Evolutionary conservation across 1,284 basidiomycete species (phyloP).

Genomic region (Megacollybia platyphylla): DNA sequence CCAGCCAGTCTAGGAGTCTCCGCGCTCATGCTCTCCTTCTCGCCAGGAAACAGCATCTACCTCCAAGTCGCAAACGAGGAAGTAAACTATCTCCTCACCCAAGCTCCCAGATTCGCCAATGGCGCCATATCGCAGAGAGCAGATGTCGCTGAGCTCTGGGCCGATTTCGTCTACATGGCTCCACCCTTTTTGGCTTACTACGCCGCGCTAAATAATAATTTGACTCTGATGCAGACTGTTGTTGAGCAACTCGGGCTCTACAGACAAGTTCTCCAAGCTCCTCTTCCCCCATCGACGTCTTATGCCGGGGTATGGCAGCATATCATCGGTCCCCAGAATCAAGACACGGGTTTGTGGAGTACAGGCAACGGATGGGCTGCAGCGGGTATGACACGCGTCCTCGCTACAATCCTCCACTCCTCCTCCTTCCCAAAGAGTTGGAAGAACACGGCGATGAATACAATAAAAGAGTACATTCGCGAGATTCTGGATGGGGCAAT

Average conservation of each 20-base stretch:
- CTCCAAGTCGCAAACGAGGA: constrained; percentile 17
- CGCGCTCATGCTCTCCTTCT: constrained; percentile 22
- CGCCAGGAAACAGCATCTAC: constrained; percentile 11
- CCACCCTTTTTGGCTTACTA: constrained; percentile 49
- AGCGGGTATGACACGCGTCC: constrained; percentile 28
- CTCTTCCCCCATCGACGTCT: constrained; percentile 10
- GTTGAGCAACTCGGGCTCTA: constrained; percentile 34
- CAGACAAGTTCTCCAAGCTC: constrained; percentile 28
- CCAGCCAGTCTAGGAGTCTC: constrained; percentile 29
- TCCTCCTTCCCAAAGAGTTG: constrained; percentile 13
- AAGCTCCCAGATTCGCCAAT: constrained; percentile 28
- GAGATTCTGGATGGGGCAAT: constrained; percentile 37
- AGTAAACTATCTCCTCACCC: constrained; percentile 20
- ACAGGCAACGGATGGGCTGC: constrained; percentile 28
- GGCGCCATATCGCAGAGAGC: constrained; percentile 40
- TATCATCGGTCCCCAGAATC: constrained; percentile 16
- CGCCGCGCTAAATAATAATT: constrained; percentile 28
- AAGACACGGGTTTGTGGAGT: constrained; percentile 26
- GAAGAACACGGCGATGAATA: constrained; percentile 14
- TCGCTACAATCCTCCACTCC: constrained; percentile 29
- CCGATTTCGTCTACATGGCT: constrained; percentile 50
- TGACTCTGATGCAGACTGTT: constrained; percentile 25
- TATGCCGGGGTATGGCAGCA: constrained; percentile 20
- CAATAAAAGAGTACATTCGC: constrained; percentile 25
- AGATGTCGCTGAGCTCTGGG: constrained; percentile 27